Conservation (phyloP, 2,329 filamentous ascomycete species). For the Akanthomyces uredinophilus region DNA sequence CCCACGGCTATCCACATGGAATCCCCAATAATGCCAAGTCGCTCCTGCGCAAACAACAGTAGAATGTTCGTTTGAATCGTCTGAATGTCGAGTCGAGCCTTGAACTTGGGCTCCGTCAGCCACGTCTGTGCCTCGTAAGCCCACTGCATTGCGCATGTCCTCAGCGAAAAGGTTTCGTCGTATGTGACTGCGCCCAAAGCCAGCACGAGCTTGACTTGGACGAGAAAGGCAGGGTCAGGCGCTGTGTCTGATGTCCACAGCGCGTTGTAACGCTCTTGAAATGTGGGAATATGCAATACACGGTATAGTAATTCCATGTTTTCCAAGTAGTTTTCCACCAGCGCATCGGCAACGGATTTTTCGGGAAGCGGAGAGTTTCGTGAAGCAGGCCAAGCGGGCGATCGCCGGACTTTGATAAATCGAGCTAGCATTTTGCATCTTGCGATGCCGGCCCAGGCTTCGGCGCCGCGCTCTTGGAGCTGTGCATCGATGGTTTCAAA, state of each 20-base stretch:
- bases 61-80: slow-evolving; percentile 45
- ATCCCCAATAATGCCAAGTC: slow-evolving; percentile 35
- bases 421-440: slow-evolving; percentile 49
- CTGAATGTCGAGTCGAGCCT: slow-evolving; percentile 44
- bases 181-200: slow-evolving; percentile 50
- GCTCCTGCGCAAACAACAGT: slow-evolving; percentile 38
- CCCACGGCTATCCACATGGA: slow-evolving; percentile 44
- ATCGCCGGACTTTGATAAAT: slow-evolving; percentile 44
- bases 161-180: slow-evolving; percentile 46
- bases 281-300: slow-evolving; percentile 47
- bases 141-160: slow-evolving; percentile 48
- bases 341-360: slow-evolving; percentile 37
- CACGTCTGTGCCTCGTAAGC: slow-evolving; percentile 53
- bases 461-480: slow-evolving; percentile 33
- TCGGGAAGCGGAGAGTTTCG: slow-evolving; percentile 42
- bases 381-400: slow-evolving; percentile 42
- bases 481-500: slow-evolving; percentile 39
- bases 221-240: slow-evolving; percentile 41
- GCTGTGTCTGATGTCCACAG: slow-evolving; percentile 37
- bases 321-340: slow-evolving; percentile 45
- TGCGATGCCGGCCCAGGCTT: slow-evolving; percentile 33
- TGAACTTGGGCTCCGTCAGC: slow-evolving; percentile 48
- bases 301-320: slow-evolving; percentile 44
- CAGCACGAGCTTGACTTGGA: slow-evolving; percentile 54
- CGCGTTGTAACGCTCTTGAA: slow-evolving; percentile 43